phyloP scores from a whole-genome alignment of 2,329 filamentous ascomycete species.

The Scedosporium dehoogii region DNA sequence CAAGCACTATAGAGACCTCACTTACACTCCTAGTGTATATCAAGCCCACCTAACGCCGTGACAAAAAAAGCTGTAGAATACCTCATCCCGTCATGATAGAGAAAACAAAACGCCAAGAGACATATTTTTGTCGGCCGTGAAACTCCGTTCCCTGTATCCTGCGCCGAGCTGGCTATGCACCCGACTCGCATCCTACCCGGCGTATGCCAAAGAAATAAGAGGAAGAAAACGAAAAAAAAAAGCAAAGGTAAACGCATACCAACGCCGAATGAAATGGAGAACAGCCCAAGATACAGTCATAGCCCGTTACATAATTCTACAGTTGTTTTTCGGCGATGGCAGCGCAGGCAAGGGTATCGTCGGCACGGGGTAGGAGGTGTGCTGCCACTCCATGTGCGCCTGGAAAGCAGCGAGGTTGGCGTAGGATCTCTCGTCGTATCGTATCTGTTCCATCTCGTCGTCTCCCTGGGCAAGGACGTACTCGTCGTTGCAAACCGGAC shows the following conservation, averaged over 20 bases:
- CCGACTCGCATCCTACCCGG: neutral
- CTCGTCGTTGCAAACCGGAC: slow-evolving; percentile 47
- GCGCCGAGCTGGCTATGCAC: neutral
- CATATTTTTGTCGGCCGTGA: neutral
- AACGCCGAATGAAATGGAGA: slow-evolving; percentile 1
- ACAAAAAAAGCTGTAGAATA: neutral
- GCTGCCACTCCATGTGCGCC: slow-evolving; percentile 48
- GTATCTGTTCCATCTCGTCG: slow-evolving; percentile 41
- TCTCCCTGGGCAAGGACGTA: slow-evolving; percentile 26
- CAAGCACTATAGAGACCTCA: too few species aligned
- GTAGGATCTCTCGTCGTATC: slow-evolving; percentile 37
- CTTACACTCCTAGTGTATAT: neutral
- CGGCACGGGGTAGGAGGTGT: slow-evolving; percentile 29
- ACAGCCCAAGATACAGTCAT: slow-evolving; percentile 2
- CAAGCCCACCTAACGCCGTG: neutral
- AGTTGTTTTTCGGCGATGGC: slow-evolving; percentile 23
- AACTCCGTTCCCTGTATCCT: neutral
- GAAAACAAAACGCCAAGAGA: too few species aligned
- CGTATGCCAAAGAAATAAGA: neutral
- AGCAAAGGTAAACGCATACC: neutral
- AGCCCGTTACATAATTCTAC: slow-evolving; percentile 33
- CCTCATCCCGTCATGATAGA: neutral
- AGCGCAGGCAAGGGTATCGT: slow-evolving; percentile 1
- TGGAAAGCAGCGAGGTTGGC: slow-evolving; percentile 37
- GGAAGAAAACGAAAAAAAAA: neutral